These are phyloP conservation scores for Blastobotrys malaysiensis DNA, from an alignment of 1,139 yeast species.

Conservation along the genomic window DNA sequence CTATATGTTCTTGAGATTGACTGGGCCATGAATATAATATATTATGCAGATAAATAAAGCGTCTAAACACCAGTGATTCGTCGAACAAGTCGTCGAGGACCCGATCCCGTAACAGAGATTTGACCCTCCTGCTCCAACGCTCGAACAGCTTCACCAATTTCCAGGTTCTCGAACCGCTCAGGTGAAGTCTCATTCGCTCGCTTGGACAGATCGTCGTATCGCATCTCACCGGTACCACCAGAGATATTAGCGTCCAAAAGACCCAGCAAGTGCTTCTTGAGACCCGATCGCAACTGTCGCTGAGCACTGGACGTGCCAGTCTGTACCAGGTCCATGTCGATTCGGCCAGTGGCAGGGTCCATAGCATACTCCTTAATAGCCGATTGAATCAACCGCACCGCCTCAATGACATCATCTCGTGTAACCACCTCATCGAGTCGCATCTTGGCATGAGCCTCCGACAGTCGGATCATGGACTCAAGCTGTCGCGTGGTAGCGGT, in stretches of 20 bases:
- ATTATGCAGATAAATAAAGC: conserved; percentile 1
- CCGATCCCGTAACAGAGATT: conserved; percentile 66
- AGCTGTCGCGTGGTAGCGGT: conserved; percentile 98
- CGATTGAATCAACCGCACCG: conserved; percentile 83
- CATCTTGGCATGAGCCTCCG: conserved; percentile 98
- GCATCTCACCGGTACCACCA: conserved; percentile 33
- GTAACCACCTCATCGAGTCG: conserved; percentile 68
- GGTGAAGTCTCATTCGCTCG: conserved; percentile 67
- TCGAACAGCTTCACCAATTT: conserved; percentile 61
- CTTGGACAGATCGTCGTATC: conserved; percentile 57
- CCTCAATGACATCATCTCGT: conserved; percentile 83
- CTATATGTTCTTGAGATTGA: background rate
- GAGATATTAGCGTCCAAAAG: conserved; percentile 52
- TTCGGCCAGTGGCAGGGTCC: conserved; percentile 93
- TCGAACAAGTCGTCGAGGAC: conserved; percentile 62
- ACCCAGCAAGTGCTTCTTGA: conserved; percentile 61
- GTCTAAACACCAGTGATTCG: conserved; percentile 30
- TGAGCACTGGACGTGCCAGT: conserved; percentile 93
- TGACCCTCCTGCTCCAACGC: conserved; percentile 73
- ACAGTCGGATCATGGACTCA: conserved; percentile 88
- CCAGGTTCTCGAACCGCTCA: conserved; percentile 62
- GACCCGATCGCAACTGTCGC: conserved; percentile 70
- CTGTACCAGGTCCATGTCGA: conserved; percentile 95
- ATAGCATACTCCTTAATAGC: conserved; percentile 98
- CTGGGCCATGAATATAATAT: background rate